Percentiles rank a stretch among this genome's conserved stretches.
Evolutionary conservation across 345 rosid genomes (phyloP).

Genomic region (Erucastrum elatum): DNA sequence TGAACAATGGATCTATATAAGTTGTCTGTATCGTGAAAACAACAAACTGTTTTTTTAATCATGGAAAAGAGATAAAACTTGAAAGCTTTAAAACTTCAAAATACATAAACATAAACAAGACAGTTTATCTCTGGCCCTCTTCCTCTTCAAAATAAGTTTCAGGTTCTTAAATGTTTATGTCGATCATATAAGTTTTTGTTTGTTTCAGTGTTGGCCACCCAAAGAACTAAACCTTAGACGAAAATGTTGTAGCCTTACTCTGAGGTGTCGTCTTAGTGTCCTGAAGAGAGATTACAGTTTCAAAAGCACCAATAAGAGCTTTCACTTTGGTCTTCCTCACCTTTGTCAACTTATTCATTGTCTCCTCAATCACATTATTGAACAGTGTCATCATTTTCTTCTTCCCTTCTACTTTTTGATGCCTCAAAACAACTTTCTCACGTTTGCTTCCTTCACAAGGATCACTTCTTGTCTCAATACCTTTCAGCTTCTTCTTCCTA

Average conservation of each 20-base stretch:
- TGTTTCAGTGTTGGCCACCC: background rate
- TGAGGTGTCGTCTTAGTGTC: conserved; percentile 50
- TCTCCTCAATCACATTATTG: conserved; percentile 80
- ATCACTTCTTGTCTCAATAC: background rate
- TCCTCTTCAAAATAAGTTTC: background rate
- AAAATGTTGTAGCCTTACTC: conserved; percentile 38
- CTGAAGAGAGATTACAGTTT: conserved; percentile 73
- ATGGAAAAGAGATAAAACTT: background rate
- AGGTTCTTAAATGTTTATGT: too few species aligned
- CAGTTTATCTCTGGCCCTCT: background rate
- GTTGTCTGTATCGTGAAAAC: background rate
- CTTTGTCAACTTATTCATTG: conserved; percentile 59
- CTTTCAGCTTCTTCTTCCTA: conserved; percentile 27
- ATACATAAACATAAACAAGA: background rate
- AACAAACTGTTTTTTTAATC: background rate
- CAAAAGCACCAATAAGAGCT: conserved; percentile 92
- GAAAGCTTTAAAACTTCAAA: background rate
- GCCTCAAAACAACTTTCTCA: conserved; percentile 52
- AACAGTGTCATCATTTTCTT: conserved; percentile 50
- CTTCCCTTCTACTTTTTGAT: conserved; percentile 44
- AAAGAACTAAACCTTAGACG: conserved; percentile 24
- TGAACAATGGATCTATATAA: background rate
- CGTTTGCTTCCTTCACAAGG: conserved; percentile 29
- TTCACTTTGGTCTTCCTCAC: conserved; percentile 76
- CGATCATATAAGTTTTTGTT: background rate